A percentile compares a stretch with the other conserved stretches of the same genome.
phyloP scores from a whole-genome alignment of 257 asterid genomes.

The Plantago ovata region DNA sequence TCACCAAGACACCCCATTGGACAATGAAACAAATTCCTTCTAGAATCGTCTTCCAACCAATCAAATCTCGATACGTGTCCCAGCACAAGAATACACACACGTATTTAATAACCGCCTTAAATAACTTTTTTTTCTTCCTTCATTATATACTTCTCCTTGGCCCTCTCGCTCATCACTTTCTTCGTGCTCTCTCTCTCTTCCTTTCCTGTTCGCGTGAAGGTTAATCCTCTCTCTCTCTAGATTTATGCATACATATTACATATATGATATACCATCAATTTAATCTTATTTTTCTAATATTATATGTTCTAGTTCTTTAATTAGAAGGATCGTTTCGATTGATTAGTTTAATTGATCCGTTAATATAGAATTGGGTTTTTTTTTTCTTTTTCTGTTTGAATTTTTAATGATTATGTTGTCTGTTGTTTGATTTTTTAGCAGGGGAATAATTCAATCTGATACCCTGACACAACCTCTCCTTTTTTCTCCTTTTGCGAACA shows the following conservation, averaged over 20 bases:
- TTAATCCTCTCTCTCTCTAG: constrained; percentile 21
- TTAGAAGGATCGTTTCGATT: too few relatives aligned
- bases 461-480: constrained; percentile 24
- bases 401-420: neutral
- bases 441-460: constrained; percentile 38
- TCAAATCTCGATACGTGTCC: neutral
- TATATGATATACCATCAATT: too few relatives aligned
- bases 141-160: constrained; percentile 3
- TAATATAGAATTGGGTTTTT: too few relatives aligned
- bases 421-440: constrained; percentile 20
- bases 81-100: constrained; percentile 7
- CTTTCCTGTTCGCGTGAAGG: constrained; percentile 38
- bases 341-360: too few relatives aligned
- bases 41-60: neutral
- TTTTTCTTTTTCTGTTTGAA: neutral
- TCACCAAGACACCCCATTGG: too few relatives aligned
- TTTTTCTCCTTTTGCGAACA: constrained; percentile 48
- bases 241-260: too few relatives aligned
- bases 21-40: neutral
- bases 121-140: neutral
- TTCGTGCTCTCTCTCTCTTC: constrained; percentile 17
- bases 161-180: neutral
- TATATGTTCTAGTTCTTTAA: too few relatives aligned
- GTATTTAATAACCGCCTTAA: neutral
- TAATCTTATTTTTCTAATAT: too few relatives aligned